Evolutionary conservation across 1,139 yeast species (phyloP), one percentile per base, ranked within the genome.

Genomic region (Casaregolazyma suthepensis): DNA sequence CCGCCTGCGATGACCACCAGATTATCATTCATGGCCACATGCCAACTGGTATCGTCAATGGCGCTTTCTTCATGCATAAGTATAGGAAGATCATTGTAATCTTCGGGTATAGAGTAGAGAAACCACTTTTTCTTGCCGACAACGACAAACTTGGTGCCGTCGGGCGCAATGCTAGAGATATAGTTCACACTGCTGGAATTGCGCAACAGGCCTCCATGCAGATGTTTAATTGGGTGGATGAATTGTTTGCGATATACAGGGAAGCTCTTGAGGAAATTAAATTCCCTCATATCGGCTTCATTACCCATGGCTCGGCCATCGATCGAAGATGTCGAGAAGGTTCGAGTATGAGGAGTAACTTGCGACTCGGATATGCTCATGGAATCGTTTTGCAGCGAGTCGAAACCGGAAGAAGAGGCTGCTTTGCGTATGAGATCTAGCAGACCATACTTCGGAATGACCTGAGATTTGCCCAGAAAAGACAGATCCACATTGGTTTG

Each of bases 231-330:
- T 20, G 79, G 77, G 66, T 78, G 84, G 42, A 83, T 81, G 43
- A 79, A 75, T 51, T 82, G 75, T 63, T 85, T 84, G 54, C 96
- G 74, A 66, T 86, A 87, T 55, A 83, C 80, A 1, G 97, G 97
- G 70, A 88, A 90, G 61, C 94, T 87, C 62, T 83, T 85, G 17
- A 84, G 82, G 68, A 83, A 88, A 54, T 62, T 64, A 53, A 55
- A 56, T 48, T 66, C 69, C 17, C 67, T 63, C 40, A 35, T 35
- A 6, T 35, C 40, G 13, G 40, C 40, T 35, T 35, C 40, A 35
- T 15, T 35, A 7, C 40, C 17, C 17, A 35, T 15, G 40, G 40
- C 40, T 35, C 40, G 40, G 17, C 40, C 40, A 35, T 35, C 40
- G 5, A 35, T 15, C 15, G 40, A 35, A 9, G 40, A 35, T 5